phyloP scores from a whole-genome alignment of 768 basidiomycete species.

The Mycena filopes region DNA sequence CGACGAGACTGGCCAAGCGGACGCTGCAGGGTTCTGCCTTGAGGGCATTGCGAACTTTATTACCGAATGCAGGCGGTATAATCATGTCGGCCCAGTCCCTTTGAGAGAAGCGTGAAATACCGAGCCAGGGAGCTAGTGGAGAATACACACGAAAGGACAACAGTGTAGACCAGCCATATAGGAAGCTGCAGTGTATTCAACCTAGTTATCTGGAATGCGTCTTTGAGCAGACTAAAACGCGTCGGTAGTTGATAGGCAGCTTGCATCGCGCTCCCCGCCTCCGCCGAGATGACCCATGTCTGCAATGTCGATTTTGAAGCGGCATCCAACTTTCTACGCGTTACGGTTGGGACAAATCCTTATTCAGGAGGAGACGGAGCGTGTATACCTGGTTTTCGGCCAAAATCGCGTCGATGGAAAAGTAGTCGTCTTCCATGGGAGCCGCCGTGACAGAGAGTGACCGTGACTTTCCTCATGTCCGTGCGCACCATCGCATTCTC shows the following conservation, averaged over 20 bases:
- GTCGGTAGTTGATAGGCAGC: constrained; percentile 38
- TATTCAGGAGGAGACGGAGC: background rate
- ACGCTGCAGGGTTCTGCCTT: constrained; percentile 91
- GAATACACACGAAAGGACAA: constrained; percentile 54
- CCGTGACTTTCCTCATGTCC: no score
- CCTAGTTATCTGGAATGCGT: constrained; percentile 72
- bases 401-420: constrained; percentile 89
- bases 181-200: constrained; percentile 85
- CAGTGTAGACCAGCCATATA: constrained; percentile 90
- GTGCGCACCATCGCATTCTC: constrained; percentile 16
- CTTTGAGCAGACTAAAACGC: constrained; percentile 21
- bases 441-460: no score
- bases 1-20: constrained; percentile 83
- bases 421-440: constrained; percentile 91
- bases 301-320: constrained; percentile 86
- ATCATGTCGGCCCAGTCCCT: constrained; percentile 93
- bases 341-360: constrained; percentile 6
- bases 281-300: constrained; percentile 92
- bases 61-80: constrained; percentile 81
- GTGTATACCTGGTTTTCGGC: constrained; percentile 85
- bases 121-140: constrained; percentile 65
- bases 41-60: constrained; percentile 85
- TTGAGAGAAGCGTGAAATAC: constrained; percentile 7
- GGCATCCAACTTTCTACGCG: constrained; percentile 89
- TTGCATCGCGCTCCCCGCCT: constrained; percentile 84